Evolutionary conservation across 1,139 yeast genomes (phyloP).

Genomic region (Geotrichum aggregatum): DNA sequence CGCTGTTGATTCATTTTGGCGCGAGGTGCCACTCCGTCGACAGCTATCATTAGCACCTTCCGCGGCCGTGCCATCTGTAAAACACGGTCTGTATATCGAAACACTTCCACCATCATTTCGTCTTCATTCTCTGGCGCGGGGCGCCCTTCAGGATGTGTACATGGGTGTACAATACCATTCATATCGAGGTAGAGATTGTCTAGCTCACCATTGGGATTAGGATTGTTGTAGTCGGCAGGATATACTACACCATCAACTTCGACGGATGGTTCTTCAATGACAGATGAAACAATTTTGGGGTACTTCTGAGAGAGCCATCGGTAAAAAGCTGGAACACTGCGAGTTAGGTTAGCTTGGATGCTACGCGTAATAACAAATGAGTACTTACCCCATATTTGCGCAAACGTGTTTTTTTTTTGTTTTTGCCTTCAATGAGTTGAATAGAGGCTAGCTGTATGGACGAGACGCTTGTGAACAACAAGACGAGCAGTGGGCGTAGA

Average conservation of each 20-base stretch:
- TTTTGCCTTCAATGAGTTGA: too few relatives aligned
- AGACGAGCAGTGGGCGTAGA: too few relatives aligned
- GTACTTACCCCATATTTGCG: constrained; percentile 3
- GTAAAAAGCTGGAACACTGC: constrained; percentile 90
- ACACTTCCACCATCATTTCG: constrained; percentile 88
- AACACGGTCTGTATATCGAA: constrained; percentile 84
- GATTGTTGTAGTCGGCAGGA: constrained; percentile 65
- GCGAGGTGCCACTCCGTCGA: constrained; percentile 98
- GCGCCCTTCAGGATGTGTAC: constrained; percentile 92
- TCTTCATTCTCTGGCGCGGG: constrained; percentile 94
- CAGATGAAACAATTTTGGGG: constrained; percentile 91
- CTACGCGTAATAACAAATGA: neutral
- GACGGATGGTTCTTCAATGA: constrained; percentile 65
- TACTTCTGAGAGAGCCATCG: constrained; percentile 93
- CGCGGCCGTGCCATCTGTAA: constrained; percentile 92
- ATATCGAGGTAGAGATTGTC: constrained; percentile 88
- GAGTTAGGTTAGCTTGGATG: neutral
- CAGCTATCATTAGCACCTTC: constrained; percentile 83
- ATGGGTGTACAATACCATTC: constrained; percentile 98
- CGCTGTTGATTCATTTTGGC: constrained; percentile 99
- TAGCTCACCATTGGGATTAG: constrained; percentile 93
- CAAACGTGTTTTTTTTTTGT: neutral
- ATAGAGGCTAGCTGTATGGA: too few relatives aligned
- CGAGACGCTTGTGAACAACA: too few relatives aligned
- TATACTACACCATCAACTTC: constrained; percentile 54